Evolutionary conservation across 345 rosid genomes (phyloP).

Genomic region (Trapa bicornis): DNA sequence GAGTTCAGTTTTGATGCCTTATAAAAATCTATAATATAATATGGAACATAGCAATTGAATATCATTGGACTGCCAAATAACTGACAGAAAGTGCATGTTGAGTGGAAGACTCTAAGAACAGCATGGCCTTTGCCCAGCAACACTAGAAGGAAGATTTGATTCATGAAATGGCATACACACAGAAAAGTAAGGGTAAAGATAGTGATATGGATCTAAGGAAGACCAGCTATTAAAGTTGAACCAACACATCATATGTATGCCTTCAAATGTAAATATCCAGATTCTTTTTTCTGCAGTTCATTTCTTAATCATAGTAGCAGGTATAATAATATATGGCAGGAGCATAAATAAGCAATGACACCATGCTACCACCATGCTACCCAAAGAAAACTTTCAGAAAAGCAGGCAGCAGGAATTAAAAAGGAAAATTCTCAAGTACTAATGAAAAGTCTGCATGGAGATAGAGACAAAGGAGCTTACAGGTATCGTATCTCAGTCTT

Average conservation of each 20-base stretch:
- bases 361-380: not conserved
- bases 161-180: conserved; percentile 10
- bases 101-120: not conserved
- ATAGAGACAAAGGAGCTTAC: conserved; percentile 22
- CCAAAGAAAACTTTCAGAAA: not conserved
- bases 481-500: conserved; percentile 60
- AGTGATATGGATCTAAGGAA: conserved; percentile 13
- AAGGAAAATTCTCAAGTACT: not conserved
- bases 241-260: conserved; percentile 21
- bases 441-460: not conserved
- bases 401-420: not conserved
- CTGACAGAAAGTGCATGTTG: conserved; percentile 15
- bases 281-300: not conserved
- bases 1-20: not conserved
- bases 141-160: not conserved
- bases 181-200: conserved; percentile 21
- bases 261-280: conserved; percentile 6
- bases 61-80: conserved; percentile 25
- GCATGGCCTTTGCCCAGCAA: conserved; percentile 3
- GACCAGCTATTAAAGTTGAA: conserved; percentile 22
- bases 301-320: not conserved
- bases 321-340: not conserved
- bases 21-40: not conserved
- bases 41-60: conserved; percentile 4
- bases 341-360: not conserved